These are phyloP conservation scores for Trichoderma koningiopsis DNA, from an alignment of 2,329 filamentous ascomycete genomes.

Conservation along the genomic window DNA sequence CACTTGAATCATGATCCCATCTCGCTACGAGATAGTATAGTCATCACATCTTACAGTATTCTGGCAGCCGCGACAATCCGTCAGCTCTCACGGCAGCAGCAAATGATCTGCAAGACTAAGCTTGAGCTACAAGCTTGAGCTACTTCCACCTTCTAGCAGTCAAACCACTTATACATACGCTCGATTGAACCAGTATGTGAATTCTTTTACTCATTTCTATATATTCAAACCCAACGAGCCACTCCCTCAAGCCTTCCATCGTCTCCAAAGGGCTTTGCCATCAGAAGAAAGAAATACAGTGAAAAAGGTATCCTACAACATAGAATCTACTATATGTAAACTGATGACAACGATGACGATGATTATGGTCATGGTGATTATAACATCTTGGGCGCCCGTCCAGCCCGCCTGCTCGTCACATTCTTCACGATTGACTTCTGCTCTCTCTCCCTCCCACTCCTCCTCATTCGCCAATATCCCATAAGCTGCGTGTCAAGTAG, in stretches of 20 bases:
- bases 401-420: not conserved
- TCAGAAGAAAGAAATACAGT: constrained; percentile 5
- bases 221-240: constrained; percentile 21
- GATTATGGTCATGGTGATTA: constrained; percentile 1
- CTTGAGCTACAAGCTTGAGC: not conserved
- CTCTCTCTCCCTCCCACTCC: not conserved
- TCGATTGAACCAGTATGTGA: not conserved
- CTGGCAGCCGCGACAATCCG: not conserved
- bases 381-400: constrained; percentile 8
- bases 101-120: not conserved
- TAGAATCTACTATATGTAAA: constrained; percentile 23
- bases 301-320: constrained; percentile 21
- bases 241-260: not conserved
- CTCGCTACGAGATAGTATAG: not conserved
- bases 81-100: not conserved
- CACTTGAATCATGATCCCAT: not conserved
- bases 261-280: not conserved
- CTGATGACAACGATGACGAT: constrained; percentile 18
- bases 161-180: not conserved
- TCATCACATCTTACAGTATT: not conserved
- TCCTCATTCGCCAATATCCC: constrained; percentile 7
- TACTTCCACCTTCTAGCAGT: not conserved
- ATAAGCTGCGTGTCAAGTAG: constrained; percentile 5
- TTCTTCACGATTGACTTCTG: not conserved
- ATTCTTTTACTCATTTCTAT: not conserved